phyloP scores from a whole-genome alignment of 129 eudicot species.

The Kitagawia praeruptora region DNA sequence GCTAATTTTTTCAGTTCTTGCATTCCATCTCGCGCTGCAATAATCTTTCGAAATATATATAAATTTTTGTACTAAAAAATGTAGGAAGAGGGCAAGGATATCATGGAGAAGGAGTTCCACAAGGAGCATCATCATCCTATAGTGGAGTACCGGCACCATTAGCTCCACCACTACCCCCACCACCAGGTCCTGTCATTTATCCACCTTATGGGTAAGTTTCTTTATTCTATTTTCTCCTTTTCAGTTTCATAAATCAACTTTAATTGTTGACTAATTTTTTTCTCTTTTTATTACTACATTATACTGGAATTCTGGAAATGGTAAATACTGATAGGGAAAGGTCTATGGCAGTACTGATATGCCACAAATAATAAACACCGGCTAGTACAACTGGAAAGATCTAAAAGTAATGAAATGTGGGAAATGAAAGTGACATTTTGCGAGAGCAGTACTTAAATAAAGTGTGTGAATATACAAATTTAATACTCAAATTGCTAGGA shows the following conservation, averaged over 20 bases:
- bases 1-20: no score
- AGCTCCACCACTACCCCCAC: conserved; percentile 53
- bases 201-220: conserved; percentile 82
- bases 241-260: neutral
- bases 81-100: conserved; percentile 48
- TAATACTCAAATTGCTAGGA: neutral
- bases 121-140: conserved; percentile 44
- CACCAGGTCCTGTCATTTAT: conserved; percentile 58
- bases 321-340: conserved; percentile 22
- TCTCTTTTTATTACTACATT: neutral
- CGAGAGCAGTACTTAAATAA: neutral
- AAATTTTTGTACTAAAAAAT: neutral
- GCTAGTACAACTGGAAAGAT: neutral
- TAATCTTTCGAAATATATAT: no score
- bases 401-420: neutral
- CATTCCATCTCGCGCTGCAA: neutral
- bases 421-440: neutral
- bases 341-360: conserved; percentile 8
- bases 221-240: neutral
- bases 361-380: neutral
- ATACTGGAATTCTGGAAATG: neutral
- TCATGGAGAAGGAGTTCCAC: neutral
- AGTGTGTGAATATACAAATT: neutral
- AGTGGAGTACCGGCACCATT: conserved; percentile 48
- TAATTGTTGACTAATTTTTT: neutral